Evolutionary conservation across 2,329 filamentous ascomycete species (phyloP).

Genomic region (Alternaria ventricosa): DNA sequence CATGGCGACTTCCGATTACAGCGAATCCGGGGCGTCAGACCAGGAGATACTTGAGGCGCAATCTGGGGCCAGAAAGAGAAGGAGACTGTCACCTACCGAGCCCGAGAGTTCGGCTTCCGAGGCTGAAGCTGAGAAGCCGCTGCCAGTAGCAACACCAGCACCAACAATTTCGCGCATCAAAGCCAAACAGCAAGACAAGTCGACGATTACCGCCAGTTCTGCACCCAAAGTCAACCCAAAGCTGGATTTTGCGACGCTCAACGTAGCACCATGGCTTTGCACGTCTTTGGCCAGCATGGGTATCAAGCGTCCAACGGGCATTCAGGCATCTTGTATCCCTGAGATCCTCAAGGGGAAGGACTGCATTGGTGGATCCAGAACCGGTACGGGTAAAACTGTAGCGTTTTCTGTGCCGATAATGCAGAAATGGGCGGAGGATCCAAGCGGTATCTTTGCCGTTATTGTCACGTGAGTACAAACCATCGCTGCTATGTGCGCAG

Average conservation of each 20-base stretch:
- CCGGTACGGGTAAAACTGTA: constrained; percentile 96
- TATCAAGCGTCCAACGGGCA: constrained; percentile 86
- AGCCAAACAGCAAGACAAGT: constrained; percentile 29
- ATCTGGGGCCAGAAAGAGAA: constrained; percentile 45
- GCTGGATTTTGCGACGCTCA: constrained; percentile 68
- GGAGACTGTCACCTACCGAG: constrained; percentile 38
- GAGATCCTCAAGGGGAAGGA: constrained; percentile 90
- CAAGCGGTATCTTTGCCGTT: constrained; percentile 86
- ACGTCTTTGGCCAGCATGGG: constrained; percentile 76
- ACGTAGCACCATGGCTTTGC: constrained; percentile 85
- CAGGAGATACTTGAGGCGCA: constrained; percentile 39
- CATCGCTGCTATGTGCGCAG: background rate
- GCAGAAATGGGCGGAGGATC: constrained; percentile 91
- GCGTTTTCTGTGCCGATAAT: constrained; percentile 94
- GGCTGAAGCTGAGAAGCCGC: constrained; percentile 9
- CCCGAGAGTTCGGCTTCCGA: constrained; percentile 26
- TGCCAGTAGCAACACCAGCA: constrained; percentile 21
- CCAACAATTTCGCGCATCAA: constrained; percentile 44
- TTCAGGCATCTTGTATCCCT: constrained; percentile 92
- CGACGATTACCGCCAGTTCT: background rate
- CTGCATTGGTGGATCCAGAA: constrained; percentile 90
- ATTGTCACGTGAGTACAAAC: constrained; percentile 79
- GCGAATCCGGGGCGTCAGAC: constrained; percentile 29
- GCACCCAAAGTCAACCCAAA: constrained; percentile 3
- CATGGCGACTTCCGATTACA: constrained; percentile 25